Evolutionary conservation across 305 asterid species (phyloP).

Genomic region (Fraxinus angustifolia): DNA sequence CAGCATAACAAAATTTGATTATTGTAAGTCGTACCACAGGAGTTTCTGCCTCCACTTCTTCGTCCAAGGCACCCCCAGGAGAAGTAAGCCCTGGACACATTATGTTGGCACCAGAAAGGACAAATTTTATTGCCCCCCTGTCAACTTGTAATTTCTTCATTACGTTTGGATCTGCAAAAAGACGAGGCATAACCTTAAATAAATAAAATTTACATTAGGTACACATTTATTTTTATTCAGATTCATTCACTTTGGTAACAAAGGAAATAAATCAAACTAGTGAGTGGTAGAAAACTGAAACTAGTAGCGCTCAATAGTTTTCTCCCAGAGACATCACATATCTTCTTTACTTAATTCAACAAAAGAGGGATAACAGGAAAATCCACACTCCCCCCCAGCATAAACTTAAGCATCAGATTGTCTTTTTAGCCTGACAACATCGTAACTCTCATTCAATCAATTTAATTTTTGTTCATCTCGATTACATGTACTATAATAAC

Average conservation of each 20-base stretch:
- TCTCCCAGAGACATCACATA: neutral
- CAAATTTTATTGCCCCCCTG: conserved; percentile 88
- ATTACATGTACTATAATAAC: neutral
- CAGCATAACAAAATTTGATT: conserved; percentile 16
- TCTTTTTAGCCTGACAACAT: neutral
- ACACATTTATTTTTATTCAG: neutral
- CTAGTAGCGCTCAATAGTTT: neutral
- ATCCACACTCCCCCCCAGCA: neutral
- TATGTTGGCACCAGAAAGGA: conserved; percentile 96
- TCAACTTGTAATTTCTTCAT: conserved; percentile 97
- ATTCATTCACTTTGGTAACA: neutral
- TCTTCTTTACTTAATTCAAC: neutral
- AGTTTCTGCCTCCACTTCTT: conserved; percentile 78
- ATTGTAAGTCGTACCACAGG: conserved; percentile 63
- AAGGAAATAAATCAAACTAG: neutral
- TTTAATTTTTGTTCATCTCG: neutral
- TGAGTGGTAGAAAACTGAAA: neutral
- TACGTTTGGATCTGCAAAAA: conserved; percentile 77
- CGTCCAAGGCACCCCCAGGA: conserved; percentile 93
- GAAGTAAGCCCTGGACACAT: conserved; percentile 99
- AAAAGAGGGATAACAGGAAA: neutral
- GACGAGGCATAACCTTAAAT: conserved; percentile 10
- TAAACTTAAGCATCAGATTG: neutral
- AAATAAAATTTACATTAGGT: neutral
- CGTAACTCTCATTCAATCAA: neutral